Evolutionary conservation across 441 rosid species (phyloP).

Genomic region (Breynia disticha): DNA sequence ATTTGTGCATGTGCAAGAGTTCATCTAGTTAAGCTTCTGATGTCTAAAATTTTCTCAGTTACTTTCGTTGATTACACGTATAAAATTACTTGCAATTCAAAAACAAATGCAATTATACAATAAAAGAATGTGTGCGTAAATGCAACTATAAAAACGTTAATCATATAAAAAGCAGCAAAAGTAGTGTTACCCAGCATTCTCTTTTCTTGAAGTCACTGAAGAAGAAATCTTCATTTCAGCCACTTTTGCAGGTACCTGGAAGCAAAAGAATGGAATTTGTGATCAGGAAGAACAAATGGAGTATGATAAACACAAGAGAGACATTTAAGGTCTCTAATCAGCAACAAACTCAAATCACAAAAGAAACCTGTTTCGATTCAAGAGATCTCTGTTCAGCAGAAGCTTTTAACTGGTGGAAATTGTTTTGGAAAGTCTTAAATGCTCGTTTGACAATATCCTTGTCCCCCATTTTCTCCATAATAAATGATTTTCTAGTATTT

Average conservation of each 20-base stretch:
- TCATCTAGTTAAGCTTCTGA: neutral
- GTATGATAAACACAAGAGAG: slow-evolving; percentile 4
- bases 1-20: neutral
- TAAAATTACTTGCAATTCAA: neutral
- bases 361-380: slow-evolving; percentile 46
- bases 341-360: slow-evolving; percentile 7
- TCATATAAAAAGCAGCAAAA: slow-evolving; percentile 8
- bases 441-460: slow-evolving; percentile 68
- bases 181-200: slow-evolving; percentile 55
- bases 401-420: slow-evolving; percentile 33
- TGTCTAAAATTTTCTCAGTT: neutral
- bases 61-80: neutral
- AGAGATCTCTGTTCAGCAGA: slow-evolving; percentile 37
- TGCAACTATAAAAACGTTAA: slow-evolving; percentile 3
- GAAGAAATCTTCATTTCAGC: slow-evolving; percentile 32
- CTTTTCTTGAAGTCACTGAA: slow-evolving; percentile 32
- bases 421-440: slow-evolving; percentile 59
- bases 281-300: slow-evolving; percentile 1
- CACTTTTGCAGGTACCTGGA: slow-evolving; percentile 40
- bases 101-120: neutral
- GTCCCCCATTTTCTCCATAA: slow-evolving; percentile 77
- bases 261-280: slow-evolving; percentile 12
- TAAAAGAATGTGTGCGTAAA: slow-evolving; percentile 1
- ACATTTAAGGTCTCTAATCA: slow-evolving; percentile 2
- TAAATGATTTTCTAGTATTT: neutral